phyloP scores from a whole-genome alignment of 108 stramenopile genomes.

The Cyclotella sp. region DNA sequence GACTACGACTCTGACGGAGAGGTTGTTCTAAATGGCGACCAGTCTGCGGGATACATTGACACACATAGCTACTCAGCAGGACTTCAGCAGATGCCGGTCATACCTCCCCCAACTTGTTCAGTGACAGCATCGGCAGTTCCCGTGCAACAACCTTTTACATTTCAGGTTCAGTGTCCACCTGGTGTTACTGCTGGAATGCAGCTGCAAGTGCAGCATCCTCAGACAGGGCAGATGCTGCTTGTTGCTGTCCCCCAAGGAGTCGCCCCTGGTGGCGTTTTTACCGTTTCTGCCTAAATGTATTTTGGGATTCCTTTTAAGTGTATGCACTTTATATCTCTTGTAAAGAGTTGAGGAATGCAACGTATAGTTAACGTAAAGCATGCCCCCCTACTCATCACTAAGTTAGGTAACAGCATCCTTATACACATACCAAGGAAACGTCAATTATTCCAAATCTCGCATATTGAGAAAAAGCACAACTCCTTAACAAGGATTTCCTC shows the following conservation, averaged over 20 bases:
- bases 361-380: no score
- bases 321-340: no score
- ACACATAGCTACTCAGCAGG: slow-evolving; percentile 32
- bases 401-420: no score
- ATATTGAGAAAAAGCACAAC: no score
- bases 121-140: slow-evolving; percentile 26
- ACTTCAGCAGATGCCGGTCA: slow-evolving; percentile 4
- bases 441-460: no score
- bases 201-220: slow-evolving; percentile 64
- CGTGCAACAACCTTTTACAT: slow-evolving; percentile 32
- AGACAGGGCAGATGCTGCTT: slow-evolving; percentile 56
- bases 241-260: slow-evolving; percentile 70
- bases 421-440: no score
- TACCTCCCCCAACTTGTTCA: slow-evolving; percentile 30
- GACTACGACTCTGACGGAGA: slow-evolving; percentile 40
- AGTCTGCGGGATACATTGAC: slow-evolving; percentile 28
- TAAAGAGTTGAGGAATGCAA: no score
- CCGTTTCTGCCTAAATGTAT: slow-evolving; percentile 40
- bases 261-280: slow-evolving; percentile 57
- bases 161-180: slow-evolving; percentile 68
- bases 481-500: no score
- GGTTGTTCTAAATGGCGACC: slow-evolving; percentile 36
- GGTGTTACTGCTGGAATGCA: slow-evolving; percentile 67
- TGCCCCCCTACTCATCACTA: no score
- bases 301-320: no score